Percentiles rank a stretch among this genome's conserved stretches.
Conservation (phyloP, 495 filamentous ascomycete genomes). For the Penicillium psychrofluorescens region DNA sequence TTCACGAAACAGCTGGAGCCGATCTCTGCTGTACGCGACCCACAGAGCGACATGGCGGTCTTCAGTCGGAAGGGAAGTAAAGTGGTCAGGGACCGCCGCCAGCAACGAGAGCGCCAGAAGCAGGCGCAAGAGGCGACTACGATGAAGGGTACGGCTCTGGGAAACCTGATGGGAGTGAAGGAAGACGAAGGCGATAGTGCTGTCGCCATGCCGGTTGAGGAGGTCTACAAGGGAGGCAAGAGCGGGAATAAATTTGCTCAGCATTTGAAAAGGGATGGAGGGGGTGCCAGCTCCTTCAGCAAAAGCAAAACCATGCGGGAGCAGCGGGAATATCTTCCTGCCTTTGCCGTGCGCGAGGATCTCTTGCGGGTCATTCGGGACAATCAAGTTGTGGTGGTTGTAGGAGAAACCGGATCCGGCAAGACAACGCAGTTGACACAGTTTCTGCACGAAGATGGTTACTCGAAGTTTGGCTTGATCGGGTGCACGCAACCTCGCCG, state of each 20-base stretch:
- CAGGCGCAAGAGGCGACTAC: conserved; percentile 96
- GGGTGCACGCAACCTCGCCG: conserved; percentile 92
- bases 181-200: conserved; percentile 93
- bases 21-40: conserved; percentile 84
- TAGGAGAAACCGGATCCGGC: conserved; percentile 93
- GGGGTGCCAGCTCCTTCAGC: conserved; percentile 84
- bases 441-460: conserved; percentile 91
- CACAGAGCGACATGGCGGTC: conserved; percentile 98
- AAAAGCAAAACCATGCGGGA: conserved; percentile 85
- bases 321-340: conserved; percentile 89
- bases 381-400: conserved; percentile 94
- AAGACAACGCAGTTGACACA: conserved; percentile 97
- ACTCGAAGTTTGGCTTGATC: conserved; percentile 79
- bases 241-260: conserved; percentile 76
- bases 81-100: conserved; percentile 82
- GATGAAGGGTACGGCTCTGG: conserved; percentile 82
- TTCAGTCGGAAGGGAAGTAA: conserved; percentile 94
- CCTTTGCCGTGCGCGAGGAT: conserved; percentile 95
- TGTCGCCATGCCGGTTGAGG: conserved; percentile 66
- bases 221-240: conserved; percentile 45
- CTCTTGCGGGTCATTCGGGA: conserved; percentile 90
- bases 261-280: conserved; percentile 78
- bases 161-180: conserved; percentile 90
- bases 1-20: conserved; percentile 98
- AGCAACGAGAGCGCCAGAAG: conserved; percentile 88